Conservation (phyloP, 75 land plant species). For the Sequoia sempervirens region DNA sequence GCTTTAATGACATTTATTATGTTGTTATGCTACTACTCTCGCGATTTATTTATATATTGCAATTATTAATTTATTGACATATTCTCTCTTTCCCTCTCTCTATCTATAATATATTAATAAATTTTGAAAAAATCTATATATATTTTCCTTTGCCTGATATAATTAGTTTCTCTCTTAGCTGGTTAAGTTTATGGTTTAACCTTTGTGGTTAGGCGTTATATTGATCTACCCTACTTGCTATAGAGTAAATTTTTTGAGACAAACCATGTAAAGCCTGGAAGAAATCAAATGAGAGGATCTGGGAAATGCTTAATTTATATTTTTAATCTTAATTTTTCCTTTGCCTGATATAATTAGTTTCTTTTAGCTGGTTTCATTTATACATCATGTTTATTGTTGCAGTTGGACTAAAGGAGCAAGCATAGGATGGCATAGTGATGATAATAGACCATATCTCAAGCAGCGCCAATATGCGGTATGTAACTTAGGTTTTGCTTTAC, state of each 20-base stretch:
- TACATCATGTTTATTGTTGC: conserved; percentile 2
- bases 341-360: not conserved
- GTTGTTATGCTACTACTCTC: no score
- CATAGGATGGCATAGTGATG: conserved; percentile 95
- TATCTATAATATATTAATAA: no score
- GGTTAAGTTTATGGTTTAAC: not conserved
- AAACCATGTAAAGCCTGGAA: not conserved
- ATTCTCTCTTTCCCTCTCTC: no score
- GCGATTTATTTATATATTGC: no score
- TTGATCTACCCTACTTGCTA: not conserved
- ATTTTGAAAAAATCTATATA: no score
- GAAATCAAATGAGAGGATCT: not conserved
- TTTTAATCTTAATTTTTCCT: not conserved
- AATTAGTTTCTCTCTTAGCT: no score
- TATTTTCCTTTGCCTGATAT: no score
- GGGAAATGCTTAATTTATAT: not conserved
- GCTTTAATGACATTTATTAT: no score
- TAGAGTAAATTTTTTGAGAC: not conserved
- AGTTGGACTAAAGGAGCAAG: conserved; percentile 82
- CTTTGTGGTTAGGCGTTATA: not conserved
- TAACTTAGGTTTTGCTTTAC: not conserved
- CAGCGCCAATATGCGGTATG: conserved; percentile 78
- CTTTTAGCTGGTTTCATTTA: not conserved
- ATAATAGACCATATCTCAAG: conserved; percentile 73
- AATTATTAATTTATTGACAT: no score